Evolutionary conservation across 2,329 filamentous ascomycete species (phyloP).

Genomic region (Aurifilum marmelostoma): DNA sequence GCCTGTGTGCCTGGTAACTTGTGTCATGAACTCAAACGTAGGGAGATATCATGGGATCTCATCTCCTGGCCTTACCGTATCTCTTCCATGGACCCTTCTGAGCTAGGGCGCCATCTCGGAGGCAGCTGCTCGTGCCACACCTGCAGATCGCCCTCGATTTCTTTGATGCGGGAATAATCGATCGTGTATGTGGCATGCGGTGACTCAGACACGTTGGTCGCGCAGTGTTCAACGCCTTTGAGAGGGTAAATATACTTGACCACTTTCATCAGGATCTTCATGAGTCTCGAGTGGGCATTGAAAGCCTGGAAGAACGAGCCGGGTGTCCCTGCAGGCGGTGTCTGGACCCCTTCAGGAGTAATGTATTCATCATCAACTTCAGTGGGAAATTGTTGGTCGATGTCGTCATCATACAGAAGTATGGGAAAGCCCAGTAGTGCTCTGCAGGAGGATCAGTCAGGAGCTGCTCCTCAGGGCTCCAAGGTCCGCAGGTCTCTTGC

Average conservation of each 20-base stretch:
- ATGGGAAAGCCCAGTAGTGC: constrained; percentile 69
- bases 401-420: constrained; percentile 64
- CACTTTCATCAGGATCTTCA: constrained; percentile 67
- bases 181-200: constrained; percentile 61
- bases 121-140: constrained; percentile 71
- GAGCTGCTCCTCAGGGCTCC: not conserved
- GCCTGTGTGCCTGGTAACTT: constrained; percentile 29
- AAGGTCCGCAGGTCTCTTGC: not conserved
- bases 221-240: constrained; percentile 56
- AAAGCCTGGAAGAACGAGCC: constrained; percentile 64
- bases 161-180: constrained; percentile 64
- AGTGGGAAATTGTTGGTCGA: constrained; percentile 67
- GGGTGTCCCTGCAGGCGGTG: constrained; percentile 57
- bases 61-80: constrained; percentile 65
- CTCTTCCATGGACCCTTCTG: constrained; percentile 73
- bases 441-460: not conserved
- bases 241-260: constrained; percentile 69
- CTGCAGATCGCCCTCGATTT: constrained; percentile 66
- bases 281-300: constrained; percentile 66
- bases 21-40: not conserved
- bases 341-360: constrained; percentile 58
- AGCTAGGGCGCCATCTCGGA: constrained; percentile 75
- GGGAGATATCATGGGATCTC: not conserved
- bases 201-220: constrained; percentile 40
- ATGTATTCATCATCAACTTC: constrained; percentile 72